Conservation (phyloP, 1,139 yeast species). For the Pneumocystis carinii region DNA sequence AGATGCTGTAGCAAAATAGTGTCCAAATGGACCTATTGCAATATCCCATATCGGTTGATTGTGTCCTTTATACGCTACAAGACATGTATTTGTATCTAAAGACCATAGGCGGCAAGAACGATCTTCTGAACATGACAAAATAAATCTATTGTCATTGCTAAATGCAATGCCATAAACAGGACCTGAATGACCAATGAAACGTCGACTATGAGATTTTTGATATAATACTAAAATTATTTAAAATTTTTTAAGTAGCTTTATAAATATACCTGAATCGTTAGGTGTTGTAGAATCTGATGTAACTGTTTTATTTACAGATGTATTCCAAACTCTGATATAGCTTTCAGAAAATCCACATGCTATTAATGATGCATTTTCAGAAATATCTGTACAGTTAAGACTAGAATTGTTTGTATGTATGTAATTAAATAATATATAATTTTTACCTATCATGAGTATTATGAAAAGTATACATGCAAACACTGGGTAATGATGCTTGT, state of each 20-base stretch:
- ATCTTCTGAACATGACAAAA: slow-evolving; percentile 79
- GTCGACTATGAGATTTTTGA: slow-evolving; percentile 24
- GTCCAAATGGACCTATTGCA: slow-evolving; percentile 84
- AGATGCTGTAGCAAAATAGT: slow-evolving; percentile 92
- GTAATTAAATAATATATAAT: neutral
- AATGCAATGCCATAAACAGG: slow-evolving; percentile 83
- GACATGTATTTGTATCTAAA: slow-evolving; percentile 46
- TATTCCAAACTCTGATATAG: slow-evolving; percentile 77
- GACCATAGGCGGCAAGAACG: slow-evolving; percentile 90
- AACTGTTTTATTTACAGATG: slow-evolving; percentile 60
- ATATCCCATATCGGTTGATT: slow-evolving; percentile 98
- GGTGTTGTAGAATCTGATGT: slow-evolving; percentile 36
- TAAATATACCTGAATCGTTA: slow-evolving; percentile 9
- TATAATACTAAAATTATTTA: slow-evolving; percentile 2
- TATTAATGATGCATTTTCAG: slow-evolving; percentile 69
- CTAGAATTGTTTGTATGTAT: slow-evolving; percentile 17
- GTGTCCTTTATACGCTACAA: slow-evolving; percentile 80
- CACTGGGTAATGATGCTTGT: slow-evolving; percentile 78
- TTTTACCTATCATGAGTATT: slow-evolving; percentile 48
- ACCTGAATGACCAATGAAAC: slow-evolving; percentile 84
- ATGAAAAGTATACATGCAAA: slow-evolving; percentile 96
- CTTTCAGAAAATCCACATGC: slow-evolving; percentile 95
- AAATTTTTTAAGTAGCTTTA: neutral
- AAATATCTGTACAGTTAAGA: slow-evolving; percentile 68
- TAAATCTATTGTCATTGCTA: slow-evolving; percentile 74